Base-by-base conservation (phyloP, 768 basidiomycete species). In the Xanthoconium purpureum region DNA sequence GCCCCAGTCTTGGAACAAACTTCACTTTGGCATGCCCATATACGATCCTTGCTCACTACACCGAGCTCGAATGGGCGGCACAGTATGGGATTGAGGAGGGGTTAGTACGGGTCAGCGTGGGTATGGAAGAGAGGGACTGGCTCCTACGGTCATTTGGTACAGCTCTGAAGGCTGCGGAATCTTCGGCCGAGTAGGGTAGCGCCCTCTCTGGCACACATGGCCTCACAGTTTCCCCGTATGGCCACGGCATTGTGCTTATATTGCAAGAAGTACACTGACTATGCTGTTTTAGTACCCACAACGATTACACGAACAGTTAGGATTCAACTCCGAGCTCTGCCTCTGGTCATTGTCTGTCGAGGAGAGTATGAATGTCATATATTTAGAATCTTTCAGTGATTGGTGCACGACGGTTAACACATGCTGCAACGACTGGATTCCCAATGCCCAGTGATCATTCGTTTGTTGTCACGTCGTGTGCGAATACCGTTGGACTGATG, bases 21-120 rank as follows among this genome's bases (percentile, higher is more conserved):
- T 98, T 98, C 71, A 98, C 96, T 3, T 80, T 98, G 32, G 93
- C 94, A 33, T 94, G 87, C 62, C 96, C 95, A 28, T 98, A 92
- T 69, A 91, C 92, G 11, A 85, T 98, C 55, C 78, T 99, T 28
- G 96, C 91, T 37, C 96, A 98, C 71, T 98, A 84, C 62, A 67
- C 74, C 1, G 96, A 99, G 72, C 74, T 96, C 59, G 91, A 89
- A 37, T 99, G 96, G 96, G 96, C 95, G 15, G 86, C 82, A 48
- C 74, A 78, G 58, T 96, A 83, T 72, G 94, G 91, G 18, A 91
- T 99, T 13, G 91, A 96, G 65, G 75, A 76, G 51, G 85, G 84
- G 5, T 73, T 99, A 43, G 91, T 99, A 11, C 79, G 96, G 56
- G 82, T 98, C 33, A 94, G 89, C 60, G 85, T 97, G n/a, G 96